A percentile compares a stretch with the other conserved stretches of the same genome.
Conservation (phyloP, 2,329 filamentous ascomycete genomes). For the Herpotrichia juniperi region DNA sequence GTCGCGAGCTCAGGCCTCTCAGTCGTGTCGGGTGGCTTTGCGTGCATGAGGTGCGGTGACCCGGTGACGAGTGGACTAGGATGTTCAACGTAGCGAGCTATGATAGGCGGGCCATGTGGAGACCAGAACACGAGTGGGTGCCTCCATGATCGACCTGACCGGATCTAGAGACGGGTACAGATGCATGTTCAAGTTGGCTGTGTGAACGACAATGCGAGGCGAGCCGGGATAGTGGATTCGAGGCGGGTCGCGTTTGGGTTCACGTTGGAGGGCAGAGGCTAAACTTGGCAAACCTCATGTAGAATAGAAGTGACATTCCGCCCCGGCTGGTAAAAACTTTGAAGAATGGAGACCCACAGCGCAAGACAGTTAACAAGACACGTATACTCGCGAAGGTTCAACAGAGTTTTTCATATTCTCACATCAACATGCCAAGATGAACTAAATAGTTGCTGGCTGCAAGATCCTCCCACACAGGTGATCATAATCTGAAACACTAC, state of each 20-base stretch:
- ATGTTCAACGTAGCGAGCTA: constrained; percentile 42
- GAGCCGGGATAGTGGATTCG: background rate
- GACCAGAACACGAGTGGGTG: constrained; percentile 34
- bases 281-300: background rate
- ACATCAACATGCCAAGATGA: too few relatives aligned
- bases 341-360: too few relatives aligned
- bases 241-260: background rate
- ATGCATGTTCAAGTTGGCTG: constrained; percentile 1
- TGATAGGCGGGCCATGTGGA: constrained; percentile 40
- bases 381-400: too few relatives aligned
- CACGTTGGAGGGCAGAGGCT: background rate
- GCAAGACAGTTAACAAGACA: too few relatives aligned
- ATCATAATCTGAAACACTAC: too few relatives aligned
- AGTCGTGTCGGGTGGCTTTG: constrained; percentile 33
- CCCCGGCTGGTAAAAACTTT: too few relatives aligned
- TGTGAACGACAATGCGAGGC: background rate
- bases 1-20: constrained; percentile 31
- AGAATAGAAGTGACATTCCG: too few relatives aligned
- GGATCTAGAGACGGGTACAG: constrained; percentile 26
- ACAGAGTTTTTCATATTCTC: too few relatives aligned
- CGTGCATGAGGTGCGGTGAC: constrained; percentile 43
- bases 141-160: constrained; percentile 30
- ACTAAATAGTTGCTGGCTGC: too few relatives aligned
- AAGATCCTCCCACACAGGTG: too few relatives aligned
- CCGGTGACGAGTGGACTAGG: constrained; percentile 33